Conservation (phyloP, 106 monocot genomes). For the Acanthochlamys bracteata region DNA sequence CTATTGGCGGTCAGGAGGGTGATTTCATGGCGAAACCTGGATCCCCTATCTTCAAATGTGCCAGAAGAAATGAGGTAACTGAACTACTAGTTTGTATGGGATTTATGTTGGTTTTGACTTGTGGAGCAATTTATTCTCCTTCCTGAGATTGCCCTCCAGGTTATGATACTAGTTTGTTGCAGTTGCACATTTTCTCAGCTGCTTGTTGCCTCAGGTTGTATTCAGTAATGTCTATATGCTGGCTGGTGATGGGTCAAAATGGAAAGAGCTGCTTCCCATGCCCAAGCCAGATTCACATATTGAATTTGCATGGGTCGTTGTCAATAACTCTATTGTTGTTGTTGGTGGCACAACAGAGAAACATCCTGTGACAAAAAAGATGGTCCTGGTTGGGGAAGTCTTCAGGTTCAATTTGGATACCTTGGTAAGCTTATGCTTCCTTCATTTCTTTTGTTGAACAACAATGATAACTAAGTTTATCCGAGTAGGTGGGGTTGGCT, state of each 20-base stretch:
- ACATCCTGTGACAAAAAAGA: constrained; percentile 87
- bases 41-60: constrained; percentile 77
- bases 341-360: constrained; percentile 85
- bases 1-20: constrained; percentile 84
- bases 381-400: constrained; percentile 86
- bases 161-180: too few relatives aligned
- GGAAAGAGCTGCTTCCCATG: constrained; percentile 78
- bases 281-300: constrained; percentile 96
- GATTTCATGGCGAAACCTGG: constrained; percentile 80
- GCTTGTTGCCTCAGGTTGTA: constrained; percentile 42
- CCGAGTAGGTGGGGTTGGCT: too few relatives aligned
- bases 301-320: constrained; percentile 83
- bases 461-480: not conserved
- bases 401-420: constrained; percentile 54
- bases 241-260: constrained; percentile 46
- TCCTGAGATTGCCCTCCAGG: too few relatives aligned
- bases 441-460: not conserved
- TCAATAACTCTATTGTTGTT: constrained; percentile 86
- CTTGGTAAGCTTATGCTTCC: constrained; percentile 21
- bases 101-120: too few relatives aligned
- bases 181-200: too few relatives aligned
- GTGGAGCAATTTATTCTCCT: too few relatives aligned
- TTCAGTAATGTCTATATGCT: constrained; percentile 87
- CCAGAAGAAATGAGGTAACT: constrained; percentile 59
- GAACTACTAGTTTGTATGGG: not conserved